Conservation (phyloP, 2,329 filamentous ascomycete species). For the Epichloe sylvatica region DNA sequence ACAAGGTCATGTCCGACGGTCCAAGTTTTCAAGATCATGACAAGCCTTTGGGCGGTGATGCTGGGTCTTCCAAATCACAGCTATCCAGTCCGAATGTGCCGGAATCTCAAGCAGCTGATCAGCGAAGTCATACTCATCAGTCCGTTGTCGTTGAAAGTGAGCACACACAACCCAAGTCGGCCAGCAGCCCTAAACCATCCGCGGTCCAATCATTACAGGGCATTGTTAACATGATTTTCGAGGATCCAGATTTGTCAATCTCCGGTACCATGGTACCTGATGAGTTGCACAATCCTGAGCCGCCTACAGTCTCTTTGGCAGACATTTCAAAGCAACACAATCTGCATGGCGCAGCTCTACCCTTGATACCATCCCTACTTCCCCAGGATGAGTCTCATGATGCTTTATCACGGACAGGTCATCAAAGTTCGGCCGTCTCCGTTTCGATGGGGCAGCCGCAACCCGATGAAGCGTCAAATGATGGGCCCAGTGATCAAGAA, state of each 20-base stretch:
- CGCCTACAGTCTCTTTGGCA: conserved; percentile 24
- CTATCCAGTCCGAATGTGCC: neutral
- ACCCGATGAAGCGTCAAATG: conserved; percentile 12
- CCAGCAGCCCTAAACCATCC: conserved; percentile 8
- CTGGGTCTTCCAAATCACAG: neutral
- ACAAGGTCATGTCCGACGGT: conserved; percentile 1
- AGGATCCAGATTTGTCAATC: conserved; percentile 7
- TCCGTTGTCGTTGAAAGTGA: neutral
- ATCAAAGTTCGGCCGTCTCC: conserved; percentile 12
- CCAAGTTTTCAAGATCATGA: neutral
- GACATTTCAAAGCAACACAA: conserved; percentile 21
- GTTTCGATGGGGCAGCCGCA: conserved; percentile 15
- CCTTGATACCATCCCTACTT: conserved; percentile 11
- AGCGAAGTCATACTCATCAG: neutral
- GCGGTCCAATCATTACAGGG: conserved; percentile 10
- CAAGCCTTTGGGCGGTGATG: neutral
- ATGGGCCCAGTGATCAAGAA: conserved; percentile 8
- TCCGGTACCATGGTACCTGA: conserved; percentile 11
- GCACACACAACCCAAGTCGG: neutral
- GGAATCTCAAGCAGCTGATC: neutral
- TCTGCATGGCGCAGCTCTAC: conserved; percentile 9
- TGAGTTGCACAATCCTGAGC: conserved; percentile 11
- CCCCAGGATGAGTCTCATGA: conserved; percentile 6
- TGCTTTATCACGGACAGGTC: conserved; percentile 7
- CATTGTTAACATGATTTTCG: conserved; percentile 11